phyloP scores from a whole-genome alignment of 2,329 filamentous ascomycete genomes.

The Fusarium foetens region DNA sequence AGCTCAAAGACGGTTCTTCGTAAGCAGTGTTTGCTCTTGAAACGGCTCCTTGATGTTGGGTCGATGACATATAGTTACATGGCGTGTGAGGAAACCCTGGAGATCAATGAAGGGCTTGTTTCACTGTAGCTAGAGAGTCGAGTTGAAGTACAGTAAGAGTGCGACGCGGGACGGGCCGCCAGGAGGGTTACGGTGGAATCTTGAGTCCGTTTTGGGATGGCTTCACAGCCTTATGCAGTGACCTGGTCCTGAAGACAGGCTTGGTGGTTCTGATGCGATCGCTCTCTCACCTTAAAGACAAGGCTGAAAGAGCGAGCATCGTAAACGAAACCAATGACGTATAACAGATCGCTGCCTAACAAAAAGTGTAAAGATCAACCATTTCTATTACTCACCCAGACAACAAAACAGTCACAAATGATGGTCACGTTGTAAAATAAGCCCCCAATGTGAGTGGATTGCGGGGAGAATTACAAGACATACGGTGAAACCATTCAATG shows the following conservation, averaged over 20 bases:
- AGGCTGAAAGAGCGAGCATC: background rate
- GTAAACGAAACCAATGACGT: background rate
- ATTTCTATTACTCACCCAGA: background rate
- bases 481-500: constrained; percentile 8
- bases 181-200: background rate
- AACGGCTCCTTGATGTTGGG: background rate
- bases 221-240: background rate
- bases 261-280: background rate
- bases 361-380: background rate
- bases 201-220: background rate
- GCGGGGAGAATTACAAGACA: constrained; percentile 12
- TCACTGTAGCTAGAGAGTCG: too few relatives aligned
- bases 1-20: background rate
- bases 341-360: background rate
- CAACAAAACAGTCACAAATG: constrained; percentile 9
- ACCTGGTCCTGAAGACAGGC: background rate
- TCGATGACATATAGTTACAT: background rate
- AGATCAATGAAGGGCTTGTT: background rate
- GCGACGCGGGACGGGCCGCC: constrained; percentile 4
- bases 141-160: too few relatives aligned
- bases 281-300: background rate
- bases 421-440: constrained; percentile 24
- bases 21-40: background rate
- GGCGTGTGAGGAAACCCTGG: background rate
- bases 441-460: constrained; percentile 16